A percentile compares a stretch with the other conserved stretches of the same genome.
These are phyloP conservation scores for Rhizopogon vulgaris DNA, from an alignment of 768 basidiomycete species.

Conservation along the genomic window DNA sequence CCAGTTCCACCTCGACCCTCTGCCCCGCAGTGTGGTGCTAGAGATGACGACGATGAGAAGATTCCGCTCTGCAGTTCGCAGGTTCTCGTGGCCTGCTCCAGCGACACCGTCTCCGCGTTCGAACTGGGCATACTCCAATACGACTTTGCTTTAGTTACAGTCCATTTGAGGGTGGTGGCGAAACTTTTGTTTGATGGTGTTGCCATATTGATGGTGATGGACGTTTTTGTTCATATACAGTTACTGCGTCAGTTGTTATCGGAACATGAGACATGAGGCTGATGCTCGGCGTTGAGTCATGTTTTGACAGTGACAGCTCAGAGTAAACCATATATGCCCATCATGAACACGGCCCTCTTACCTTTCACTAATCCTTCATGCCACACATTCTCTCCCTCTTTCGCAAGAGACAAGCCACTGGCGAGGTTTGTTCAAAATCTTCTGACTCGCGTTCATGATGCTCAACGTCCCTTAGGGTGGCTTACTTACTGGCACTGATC, in stretches of 20 bases:
- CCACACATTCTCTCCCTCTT: slow-evolving; percentile 29
- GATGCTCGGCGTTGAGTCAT: too few relatives aligned
- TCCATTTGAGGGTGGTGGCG: too few relatives aligned
- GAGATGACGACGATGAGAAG: neutral
- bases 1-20: neutral
- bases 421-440: slow-evolving; percentile 18
- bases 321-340: too few relatives aligned
- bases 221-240: too few relatives aligned
- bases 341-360: too few relatives aligned
- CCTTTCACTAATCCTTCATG: slow-evolving; percentile 19
- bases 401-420: slow-evolving; percentile 16
- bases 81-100: neutral
- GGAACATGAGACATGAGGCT: too few relatives aligned
- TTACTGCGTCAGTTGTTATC: too few relatives aligned
- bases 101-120: slow-evolving; percentile 3
- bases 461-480: slow-evolving; percentile 47
- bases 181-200: too few relatives aligned
- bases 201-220: too few relatives aligned
- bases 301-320: too few relatives aligned
- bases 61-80: neutral
- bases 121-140: neutral
- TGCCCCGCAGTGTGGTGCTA: neutral
- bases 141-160: neutral
- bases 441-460: neutral
- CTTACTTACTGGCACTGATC: slow-evolving; percentile 72